These are phyloP conservation scores for Claviceps sp. DNA, from an alignment of 2,329 filamentous ascomycete species.

Conservation along the genomic window DNA sequence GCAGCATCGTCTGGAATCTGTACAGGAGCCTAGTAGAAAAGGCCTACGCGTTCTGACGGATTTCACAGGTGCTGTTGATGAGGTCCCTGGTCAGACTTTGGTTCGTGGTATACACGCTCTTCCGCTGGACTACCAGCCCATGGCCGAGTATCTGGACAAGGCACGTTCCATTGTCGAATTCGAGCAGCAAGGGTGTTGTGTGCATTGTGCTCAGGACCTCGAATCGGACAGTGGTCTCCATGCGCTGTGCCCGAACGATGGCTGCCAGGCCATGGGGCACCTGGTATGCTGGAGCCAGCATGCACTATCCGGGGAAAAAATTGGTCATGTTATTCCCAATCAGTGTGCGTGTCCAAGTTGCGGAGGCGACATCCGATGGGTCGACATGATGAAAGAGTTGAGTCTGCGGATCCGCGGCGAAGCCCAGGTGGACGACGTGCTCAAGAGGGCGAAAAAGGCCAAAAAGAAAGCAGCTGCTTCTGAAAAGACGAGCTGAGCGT, in stretches of 20 bases:
- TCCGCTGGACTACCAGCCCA: conserved; percentile 38
- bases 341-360: conserved; percentile 62
- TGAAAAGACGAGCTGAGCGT: neutral
- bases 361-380: conserved; percentile 50
- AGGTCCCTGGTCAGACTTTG: conserved; percentile 4
- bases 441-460: conserved; percentile 35
- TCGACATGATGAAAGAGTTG: conserved; percentile 68
- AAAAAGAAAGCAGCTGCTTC: conserved; percentile 10
- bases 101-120: conserved; percentile 39
- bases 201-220: conserved; percentile 36
- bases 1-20: conserved; percentile 41
- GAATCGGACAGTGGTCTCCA: conserved; percentile 37
- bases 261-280: conserved; percentile 45
- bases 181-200: conserved; percentile 41
- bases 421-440: conserved; percentile 55
- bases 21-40: conserved; percentile 31
- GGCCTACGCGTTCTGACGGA: conserved; percentile 45
- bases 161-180: conserved; percentile 39
- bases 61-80: conserved; percentile 22
- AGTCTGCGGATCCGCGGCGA: conserved; percentile 58
- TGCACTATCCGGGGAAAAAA: conserved; percentile 26
- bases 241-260: conserved; percentile 39
- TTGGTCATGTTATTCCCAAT: conserved; percentile 47
- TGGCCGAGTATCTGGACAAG: conserved; percentile 43
- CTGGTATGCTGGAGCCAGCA: conserved; percentile 45